These are phyloP conservation scores for Haplosporangium gracile DNA, from an alignment of 192 early-diverging fungal species.

Conservation along the genomic window DNA sequence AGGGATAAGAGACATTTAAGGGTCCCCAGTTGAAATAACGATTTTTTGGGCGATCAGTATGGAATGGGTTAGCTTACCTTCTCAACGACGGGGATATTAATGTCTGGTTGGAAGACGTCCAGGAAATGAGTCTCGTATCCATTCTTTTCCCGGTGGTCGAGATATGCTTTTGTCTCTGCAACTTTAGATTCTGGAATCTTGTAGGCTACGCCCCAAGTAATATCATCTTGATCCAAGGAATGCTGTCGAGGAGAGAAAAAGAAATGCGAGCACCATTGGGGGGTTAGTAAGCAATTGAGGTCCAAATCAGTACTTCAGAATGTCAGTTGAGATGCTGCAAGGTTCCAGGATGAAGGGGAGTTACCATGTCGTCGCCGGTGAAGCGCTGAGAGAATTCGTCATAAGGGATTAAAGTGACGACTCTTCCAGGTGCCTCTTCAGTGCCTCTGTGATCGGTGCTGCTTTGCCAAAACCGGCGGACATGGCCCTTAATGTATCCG, in stretches of 20 bases:
- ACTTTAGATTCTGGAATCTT: slow-evolving; percentile 77
- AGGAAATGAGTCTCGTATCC: slow-evolving; percentile 81
- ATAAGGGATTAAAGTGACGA: slow-evolving; percentile 85
- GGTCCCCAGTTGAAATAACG: not conserved
- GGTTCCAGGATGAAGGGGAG: not conserved
- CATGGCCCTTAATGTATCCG: slow-evolving; percentile 78
- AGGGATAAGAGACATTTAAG: not conserved
- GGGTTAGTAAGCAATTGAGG: not conserved
- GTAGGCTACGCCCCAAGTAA: slow-evolving; percentile 88
- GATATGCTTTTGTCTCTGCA: slow-evolving; percentile 74
- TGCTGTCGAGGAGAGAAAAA: slow-evolving; percentile 16
- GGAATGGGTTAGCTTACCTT: slow-evolving; percentile 50
- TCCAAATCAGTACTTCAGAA: not conserved
- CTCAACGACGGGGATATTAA: slow-evolving; percentile 59
- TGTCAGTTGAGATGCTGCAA: not conserved
- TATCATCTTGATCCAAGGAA: slow-evolving; percentile 58
- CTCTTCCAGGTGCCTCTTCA: slow-evolving; percentile 79
- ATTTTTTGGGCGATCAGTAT: not conserved
- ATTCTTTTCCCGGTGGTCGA: slow-evolving; percentile 93
- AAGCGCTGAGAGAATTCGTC: slow-evolving; percentile 72
- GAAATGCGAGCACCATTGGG: not conserved
- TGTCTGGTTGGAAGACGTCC: slow-evolving; percentile 68
- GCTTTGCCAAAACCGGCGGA: slow-evolving; percentile 85
- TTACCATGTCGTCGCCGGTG: slow-evolving; percentile 63
- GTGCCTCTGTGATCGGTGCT: slow-evolving; percentile 92